Percentiles rank a stretch among this genome's conserved stretches.
These are phyloP conservation scores for Candida hungchunana DNA, from an alignment of 805 yeast species.

Conservation along the genomic window DNA sequence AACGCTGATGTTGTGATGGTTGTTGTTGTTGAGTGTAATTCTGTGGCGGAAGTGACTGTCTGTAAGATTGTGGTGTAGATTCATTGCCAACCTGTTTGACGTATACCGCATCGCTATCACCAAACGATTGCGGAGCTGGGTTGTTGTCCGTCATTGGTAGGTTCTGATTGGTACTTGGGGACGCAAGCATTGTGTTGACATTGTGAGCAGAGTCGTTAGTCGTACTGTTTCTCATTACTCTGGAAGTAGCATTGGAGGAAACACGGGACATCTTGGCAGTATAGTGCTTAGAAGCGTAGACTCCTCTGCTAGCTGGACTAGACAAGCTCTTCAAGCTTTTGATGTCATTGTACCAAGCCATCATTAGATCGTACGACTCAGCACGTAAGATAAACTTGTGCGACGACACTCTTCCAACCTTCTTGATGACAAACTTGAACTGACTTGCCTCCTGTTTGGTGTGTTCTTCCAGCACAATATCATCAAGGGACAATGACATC, in stretches of 20 bases:
- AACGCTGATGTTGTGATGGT: constrained; percentile 9
- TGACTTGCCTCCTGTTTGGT: constrained; percentile 62
- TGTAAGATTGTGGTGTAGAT: constrained; percentile 16
- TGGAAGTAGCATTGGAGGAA: constrained; percentile 26
- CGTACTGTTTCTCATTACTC: constrained; percentile 15
- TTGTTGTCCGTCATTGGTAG: constrained; percentile 21
- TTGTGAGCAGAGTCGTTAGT: constrained; percentile 21
- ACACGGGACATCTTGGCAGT: constrained; percentile 25
- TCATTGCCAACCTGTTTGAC: constrained; percentile 17
- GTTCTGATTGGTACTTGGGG: constrained; percentile 21
- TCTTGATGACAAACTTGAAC: constrained; percentile 78
- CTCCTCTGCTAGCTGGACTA: constrained; percentile 30
- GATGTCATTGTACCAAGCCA: constrained; percentile 80
- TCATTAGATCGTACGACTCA: constrained; percentile 76
- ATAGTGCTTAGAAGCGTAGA: constrained; percentile 23
- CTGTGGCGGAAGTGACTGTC: constrained; percentile 17
- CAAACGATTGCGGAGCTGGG: constrained; percentile 18
- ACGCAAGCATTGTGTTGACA: constrained; percentile 24
- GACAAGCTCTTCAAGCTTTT: constrained; percentile 60
- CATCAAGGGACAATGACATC: constrained; percentile 74
- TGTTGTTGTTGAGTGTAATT: constrained; percentile 6
- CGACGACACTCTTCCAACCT: constrained; percentile 69
- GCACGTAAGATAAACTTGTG: constrained; percentile 96
- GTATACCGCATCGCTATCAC: constrained; percentile 22
- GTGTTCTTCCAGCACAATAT: constrained; percentile 80